Conservation (phyloP, 2,329 filamentous ascomycete genomes). For the Alternaria metachromatica region DNA sequence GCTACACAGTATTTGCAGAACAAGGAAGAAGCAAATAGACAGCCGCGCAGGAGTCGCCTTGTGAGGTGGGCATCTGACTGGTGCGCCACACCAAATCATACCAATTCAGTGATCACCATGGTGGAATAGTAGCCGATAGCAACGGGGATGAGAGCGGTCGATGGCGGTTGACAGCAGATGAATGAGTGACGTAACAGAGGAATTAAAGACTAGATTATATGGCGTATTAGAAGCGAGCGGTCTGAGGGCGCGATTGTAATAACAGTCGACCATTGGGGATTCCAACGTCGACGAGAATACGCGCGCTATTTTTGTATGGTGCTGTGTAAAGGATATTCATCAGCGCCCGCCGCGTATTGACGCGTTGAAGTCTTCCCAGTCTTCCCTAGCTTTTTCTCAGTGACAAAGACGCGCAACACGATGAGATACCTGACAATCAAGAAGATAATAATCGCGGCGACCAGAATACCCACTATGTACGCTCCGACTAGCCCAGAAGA, state of each 20-base stretch:
- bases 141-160: not conserved
- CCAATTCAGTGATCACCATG: constrained; percentile 8
- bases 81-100: constrained; percentile 11
- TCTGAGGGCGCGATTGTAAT: not conserved
- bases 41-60: constrained; percentile 4
- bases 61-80: constrained; percentile 10
- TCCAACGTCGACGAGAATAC: not conserved
- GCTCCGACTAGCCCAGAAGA: constrained; percentile 65
- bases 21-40: constrained; percentile 19
- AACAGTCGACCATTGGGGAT: not conserved
- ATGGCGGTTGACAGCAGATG: not conserved
- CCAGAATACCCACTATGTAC: constrained; percentile 63
- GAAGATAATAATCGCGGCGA: constrained; percentile 50
- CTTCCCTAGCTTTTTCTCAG: constrained; percentile 53
- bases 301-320: constrained; percentile 23
- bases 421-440: constrained; percentile 52
- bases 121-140: not conserved
- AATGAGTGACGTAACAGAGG: not conserved
- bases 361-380: constrained; percentile 44
- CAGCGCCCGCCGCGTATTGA: constrained; percentile 20
- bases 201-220: not conserved
- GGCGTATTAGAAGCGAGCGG: not conserved
- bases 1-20: not conserved
- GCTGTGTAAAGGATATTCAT: constrained; percentile 30
- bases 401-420: constrained; percentile 49